These are phyloP conservation scores for Tulasnella sp. DNA, from an alignment of 768 basidiomycete genomes.

Conservation along the genomic window DNA sequence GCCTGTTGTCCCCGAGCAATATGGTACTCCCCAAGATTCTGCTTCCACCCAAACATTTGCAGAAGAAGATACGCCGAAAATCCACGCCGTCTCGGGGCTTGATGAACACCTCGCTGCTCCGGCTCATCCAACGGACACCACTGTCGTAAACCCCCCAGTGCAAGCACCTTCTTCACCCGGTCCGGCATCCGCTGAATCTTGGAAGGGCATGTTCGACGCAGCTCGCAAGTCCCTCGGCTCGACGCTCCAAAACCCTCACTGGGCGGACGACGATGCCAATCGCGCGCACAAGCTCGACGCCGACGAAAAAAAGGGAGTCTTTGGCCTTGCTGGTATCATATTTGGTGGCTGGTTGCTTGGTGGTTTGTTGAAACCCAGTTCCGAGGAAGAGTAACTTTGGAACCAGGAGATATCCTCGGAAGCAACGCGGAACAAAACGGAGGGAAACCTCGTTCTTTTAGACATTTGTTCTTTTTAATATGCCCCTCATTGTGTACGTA, in stretches of 20 bases:
- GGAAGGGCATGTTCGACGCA: slow-evolving; percentile 30
- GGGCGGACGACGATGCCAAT: not conserved
- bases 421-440: not conserved
- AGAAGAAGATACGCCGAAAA: slow-evolving; percentile 41
- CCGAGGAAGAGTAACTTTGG: not conserved
- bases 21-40: slow-evolving; percentile 46
- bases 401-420: not conserved
- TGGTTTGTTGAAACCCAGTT: not conserved
- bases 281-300: slow-evolving; percentile 32
- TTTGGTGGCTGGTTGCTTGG: slow-evolving; percentile 49
- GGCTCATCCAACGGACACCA: slow-evolving; percentile 34
- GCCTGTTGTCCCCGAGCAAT: slow-evolving; percentile 61
- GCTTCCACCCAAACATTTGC: slow-evolving; percentile 32
- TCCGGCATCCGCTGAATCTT: slow-evolving; percentile 27
- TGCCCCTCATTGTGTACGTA: not conserved
- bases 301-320: slow-evolving; percentile 50
- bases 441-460: not conserved
- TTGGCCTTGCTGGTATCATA: slow-evolving; percentile 47
- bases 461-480: not conserved
- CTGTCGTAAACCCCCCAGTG: slow-evolving; percentile 28
- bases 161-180: slow-evolving; percentile 31
- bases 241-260: not conserved
- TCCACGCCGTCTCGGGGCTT: slow-evolving; percentile 49
- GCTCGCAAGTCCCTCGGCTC: slow-evolving; percentile 29
- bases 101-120: slow-evolving; percentile 48